These are phyloP conservation scores for Fraxinus latifolia DNA, from an alignment of 305 asterid genomes.

Conservation along the genomic window DNA sequence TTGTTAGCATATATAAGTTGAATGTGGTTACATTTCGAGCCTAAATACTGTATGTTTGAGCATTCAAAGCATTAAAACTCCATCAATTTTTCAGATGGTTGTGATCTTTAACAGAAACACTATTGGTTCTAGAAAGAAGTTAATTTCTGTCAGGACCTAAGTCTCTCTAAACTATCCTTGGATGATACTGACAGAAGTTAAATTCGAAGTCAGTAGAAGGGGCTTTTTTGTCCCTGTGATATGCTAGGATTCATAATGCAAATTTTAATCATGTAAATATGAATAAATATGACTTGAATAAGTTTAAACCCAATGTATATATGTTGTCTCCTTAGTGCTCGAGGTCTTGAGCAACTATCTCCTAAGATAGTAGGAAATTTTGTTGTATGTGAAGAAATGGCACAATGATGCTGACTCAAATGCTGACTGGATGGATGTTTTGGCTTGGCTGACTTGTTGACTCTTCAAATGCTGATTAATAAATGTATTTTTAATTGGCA, in stretches of 20 bases:
- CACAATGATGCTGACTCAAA: too few species aligned
- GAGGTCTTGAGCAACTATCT: neutral
- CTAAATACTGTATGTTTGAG: neutral
- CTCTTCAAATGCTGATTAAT: too few species aligned
- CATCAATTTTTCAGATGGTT: neutral
- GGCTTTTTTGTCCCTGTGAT: neutral
- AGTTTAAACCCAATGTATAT: neutral
- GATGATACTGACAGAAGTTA: too few species aligned
- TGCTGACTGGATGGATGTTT: too few species aligned
- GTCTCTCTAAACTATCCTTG: neutral
- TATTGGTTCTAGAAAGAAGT: neutral
- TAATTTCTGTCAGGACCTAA: neutral
- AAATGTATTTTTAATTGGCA: too few species aligned
- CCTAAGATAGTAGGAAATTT: neutral
- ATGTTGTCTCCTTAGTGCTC: neutral
- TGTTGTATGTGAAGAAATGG: neutral
- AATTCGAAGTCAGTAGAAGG: neutral
- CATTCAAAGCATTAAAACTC: neutral
- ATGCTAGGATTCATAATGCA: neutral
- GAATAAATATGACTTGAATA: neutral
- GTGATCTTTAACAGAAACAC: too few species aligned
- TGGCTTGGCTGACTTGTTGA: too few species aligned
- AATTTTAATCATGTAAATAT: too few species aligned
- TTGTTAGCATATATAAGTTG: neutral
- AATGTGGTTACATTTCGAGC: neutral